Percentiles rank a stretch among this genome's conserved stretches.
Conservation (phyloP, 768 basidiomycete genomes). For the Crucibulum laeve region DNA sequence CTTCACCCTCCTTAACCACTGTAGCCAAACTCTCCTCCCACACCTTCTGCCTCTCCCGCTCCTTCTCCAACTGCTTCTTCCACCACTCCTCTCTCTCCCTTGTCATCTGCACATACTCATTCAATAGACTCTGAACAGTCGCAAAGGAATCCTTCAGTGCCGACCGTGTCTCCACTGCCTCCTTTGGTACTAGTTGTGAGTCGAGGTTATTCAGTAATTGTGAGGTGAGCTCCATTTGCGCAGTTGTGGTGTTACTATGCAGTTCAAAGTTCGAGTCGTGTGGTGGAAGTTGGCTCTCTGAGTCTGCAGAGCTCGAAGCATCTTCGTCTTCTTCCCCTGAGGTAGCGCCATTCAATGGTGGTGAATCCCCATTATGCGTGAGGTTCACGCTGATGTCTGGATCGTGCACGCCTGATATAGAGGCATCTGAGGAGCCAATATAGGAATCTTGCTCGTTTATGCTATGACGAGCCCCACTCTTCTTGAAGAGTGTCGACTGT, state of each 20-base stretch:
- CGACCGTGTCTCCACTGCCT: slow-evolving; percentile 27
- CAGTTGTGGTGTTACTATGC: slow-evolving; percentile 61
- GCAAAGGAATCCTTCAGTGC: slow-evolving; percentile 60
- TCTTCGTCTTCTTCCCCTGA: slow-evolving; percentile 25
- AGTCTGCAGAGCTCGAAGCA: slow-evolving; percentile 38
- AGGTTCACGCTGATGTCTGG: slow-evolving; percentile 16
- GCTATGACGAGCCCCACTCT: too few species aligned
- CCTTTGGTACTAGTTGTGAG: slow-evolving; percentile 20
- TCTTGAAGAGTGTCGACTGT: too few species aligned
- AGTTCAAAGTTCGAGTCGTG: slow-evolving; percentile 57
- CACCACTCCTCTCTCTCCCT: slow-evolving; percentile 83
- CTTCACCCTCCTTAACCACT: slow-evolving; percentile 83
- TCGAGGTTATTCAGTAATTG: slow-evolving; percentile 55
- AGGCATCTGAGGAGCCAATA: neutral
- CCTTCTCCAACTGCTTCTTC: slow-evolving; percentile 56
- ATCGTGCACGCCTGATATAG: slow-evolving; percentile 4
- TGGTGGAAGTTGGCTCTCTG: slow-evolving; percentile 41
- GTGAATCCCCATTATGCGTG: slow-evolving; percentile 13
- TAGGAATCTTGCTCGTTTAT: too few species aligned
- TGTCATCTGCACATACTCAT: slow-evolving; percentile 66
- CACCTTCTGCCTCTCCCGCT: slow-evolving; percentile 56
- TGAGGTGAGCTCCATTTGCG: slow-evolving; percentile 76
- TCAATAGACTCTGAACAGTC: slow-evolving; percentile 53
- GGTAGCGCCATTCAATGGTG: slow-evolving; percentile 13
- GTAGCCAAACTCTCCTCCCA: slow-evolving; percentile 92